Conservation (phyloP, 768 basidiomycete genomes). For the Tricholoma matsutake region DNA sequence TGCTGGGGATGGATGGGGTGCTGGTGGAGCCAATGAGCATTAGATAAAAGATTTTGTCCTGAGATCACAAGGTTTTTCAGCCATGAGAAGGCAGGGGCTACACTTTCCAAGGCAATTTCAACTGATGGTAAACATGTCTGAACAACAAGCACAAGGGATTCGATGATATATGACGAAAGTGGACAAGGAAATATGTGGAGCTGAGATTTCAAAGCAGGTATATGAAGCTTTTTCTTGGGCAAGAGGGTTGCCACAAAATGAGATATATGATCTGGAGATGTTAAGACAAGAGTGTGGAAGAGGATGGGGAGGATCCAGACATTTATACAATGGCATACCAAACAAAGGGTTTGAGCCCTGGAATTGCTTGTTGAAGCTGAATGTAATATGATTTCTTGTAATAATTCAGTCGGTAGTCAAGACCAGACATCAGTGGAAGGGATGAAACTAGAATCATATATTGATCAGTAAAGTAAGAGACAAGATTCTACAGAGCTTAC, state of each 20-base stretch:
- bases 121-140: conserved; percentile 30
- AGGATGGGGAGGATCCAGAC: conserved; percentile 32
- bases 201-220: conserved; percentile 25
- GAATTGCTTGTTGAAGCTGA: conserved; percentile 21
- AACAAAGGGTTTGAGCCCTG: conserved; percentile 27
- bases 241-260: conserved; percentile 28
- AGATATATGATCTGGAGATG: conserved; percentile 23
- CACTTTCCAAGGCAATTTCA: conserved; percentile 28
- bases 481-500: background rate
- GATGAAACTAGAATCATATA: background rate
- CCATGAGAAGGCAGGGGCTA: conserved; percentile 29
- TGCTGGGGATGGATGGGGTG: conserved; percentile 27
- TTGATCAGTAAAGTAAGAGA: background rate
- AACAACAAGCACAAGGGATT: conserved; percentile 29
- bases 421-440: conserved; percentile 25
- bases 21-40: conserved; percentile 33
- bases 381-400: conserved; percentile 30
- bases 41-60: conserved; percentile 28
- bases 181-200: conserved; percentile 27
- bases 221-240: conserved; percentile 25
- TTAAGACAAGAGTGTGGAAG: conserved; percentile 28
- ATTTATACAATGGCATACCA: conserved; percentile 33
- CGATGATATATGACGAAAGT: conserved; percentile 30
- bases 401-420: conserved; percentile 30
- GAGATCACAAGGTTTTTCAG: conserved; percentile 33